Percentiles rank a stretch among this genome's conserved stretches.
These are phyloP conservation scores for Cryptosporidium andersoni DNA, from an alignment of 169 alveolate species.

Conservation along the genomic window DNA sequence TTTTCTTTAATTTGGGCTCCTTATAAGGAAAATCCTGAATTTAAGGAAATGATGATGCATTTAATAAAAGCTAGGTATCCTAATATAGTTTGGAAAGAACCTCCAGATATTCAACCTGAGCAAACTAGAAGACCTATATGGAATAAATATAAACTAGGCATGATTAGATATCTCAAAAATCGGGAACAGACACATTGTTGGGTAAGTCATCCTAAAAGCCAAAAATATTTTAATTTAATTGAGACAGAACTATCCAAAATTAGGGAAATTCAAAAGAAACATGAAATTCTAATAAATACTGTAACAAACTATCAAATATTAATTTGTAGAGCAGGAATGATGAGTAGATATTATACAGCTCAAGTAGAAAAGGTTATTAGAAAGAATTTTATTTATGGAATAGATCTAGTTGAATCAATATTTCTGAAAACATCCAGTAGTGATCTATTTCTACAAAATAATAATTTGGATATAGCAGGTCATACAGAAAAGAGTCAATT, in stretches of 20 bases:
- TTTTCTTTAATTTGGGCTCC: slow-evolving; percentile 49
- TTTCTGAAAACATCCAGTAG: slow-evolving; percentile 1
- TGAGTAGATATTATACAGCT: slow-evolving; percentile 24
- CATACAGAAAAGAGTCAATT: neutral
- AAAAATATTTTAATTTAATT: neutral
- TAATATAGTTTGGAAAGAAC: neutral
- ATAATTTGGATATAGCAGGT: neutral
- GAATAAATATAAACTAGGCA: slow-evolving; percentile 2
- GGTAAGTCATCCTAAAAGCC: slow-evolving; percentile 2
- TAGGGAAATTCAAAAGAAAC: neutral
- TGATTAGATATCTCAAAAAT: neutral
- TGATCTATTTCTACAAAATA: neutral
- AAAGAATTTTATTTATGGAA: neutral
- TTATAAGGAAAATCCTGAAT: slow-evolving; percentile 5
- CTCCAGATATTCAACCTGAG: slow-evolving; percentile 5
- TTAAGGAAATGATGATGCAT: neutral
- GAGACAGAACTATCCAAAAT: neutral
- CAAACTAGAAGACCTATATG: slow-evolving; percentile 22
- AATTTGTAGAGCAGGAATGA: neutral
- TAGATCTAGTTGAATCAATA: slow-evolving; percentile 7
- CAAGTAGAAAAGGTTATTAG: slow-evolving; percentile 15
- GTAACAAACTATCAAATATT: slow-evolving; percentile 16
- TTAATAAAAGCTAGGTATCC: slow-evolving; percentile 2
- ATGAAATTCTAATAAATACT: neutral
- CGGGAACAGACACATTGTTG: slow-evolving; percentile 13